These are phyloP conservation scores for Fraxinus nigra DNA, from an alignment of 305 asterid species.

Conservation along the genomic window DNA sequence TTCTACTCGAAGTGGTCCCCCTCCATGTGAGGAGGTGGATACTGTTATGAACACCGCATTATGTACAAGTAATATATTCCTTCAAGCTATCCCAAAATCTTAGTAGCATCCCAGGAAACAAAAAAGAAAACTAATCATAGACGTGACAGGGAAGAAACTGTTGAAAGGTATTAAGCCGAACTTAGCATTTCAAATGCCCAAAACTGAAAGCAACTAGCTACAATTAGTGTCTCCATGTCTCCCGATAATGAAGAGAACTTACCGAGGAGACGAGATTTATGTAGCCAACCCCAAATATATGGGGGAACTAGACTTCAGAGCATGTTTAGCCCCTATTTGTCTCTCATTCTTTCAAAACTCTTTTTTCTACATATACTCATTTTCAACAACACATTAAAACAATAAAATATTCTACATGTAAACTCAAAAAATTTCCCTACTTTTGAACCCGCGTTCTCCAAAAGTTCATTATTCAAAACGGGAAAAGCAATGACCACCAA, in stretches of 20 bases:
- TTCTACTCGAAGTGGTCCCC: too few species aligned
- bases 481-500: too few species aligned
- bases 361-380: too few species aligned
- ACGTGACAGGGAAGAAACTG: background rate
- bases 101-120: background rate
- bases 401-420: too few species aligned
- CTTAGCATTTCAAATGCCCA: background rate
- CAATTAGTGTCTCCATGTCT: background rate
- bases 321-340: background rate
- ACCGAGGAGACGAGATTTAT: background rate
- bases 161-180: background rate
- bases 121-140: background rate
- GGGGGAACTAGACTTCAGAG: background rate
- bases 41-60: too few species aligned
- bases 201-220: background rate
- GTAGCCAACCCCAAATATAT: background rate
- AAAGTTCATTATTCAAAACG: too few species aligned
- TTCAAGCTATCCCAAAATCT: background rate
- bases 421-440: too few species aligned
- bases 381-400: too few species aligned
- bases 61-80: too few species aligned
- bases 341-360: too few species aligned
- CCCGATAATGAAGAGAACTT: background rate
- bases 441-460: too few species aligned
- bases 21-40: too few species aligned